Base-by-base conservation (phyloP, 83 land plant species). In the Thuja plicata region DNA sequence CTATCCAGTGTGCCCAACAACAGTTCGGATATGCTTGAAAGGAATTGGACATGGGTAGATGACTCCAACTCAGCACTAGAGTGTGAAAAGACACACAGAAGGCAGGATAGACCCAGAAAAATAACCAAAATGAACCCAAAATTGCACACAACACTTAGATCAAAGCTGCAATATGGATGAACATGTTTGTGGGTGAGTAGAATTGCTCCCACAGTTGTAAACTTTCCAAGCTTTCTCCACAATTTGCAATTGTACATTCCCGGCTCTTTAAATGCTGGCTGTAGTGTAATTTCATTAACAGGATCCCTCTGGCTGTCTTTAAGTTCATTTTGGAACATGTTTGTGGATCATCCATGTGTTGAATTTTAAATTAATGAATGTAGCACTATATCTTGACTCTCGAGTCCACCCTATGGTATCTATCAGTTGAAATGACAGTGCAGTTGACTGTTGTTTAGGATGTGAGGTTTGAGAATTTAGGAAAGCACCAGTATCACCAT, bases 361-460 rank as follows among this genome's bases (percentile, higher is more conserved):
- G 57, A 35, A 50, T 50, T 57, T 84, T 84, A 60, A 46, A 35
- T n/a, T 50, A 57, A 84, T 84, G 86, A n/a, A 84, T 84, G 16
- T 84, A 32, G 15, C 55, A 48, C 60, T 84, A 35, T 35, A 50
- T 84, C 60, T 50, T 84, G 16, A 84, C 30, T 84, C 60, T 50
- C 50, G 16, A 84, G 54, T 50, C 86, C 24, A 32, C 35, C 35
- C 60, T 84, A 21, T 50, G 48, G 32, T 48, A 32, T 83, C 85
- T 48, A 93, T 88, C 52, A 95, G 84, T 89, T 91, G 87, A 90
- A 95, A 86, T 35, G 96, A 89, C 89, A 94, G 90, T 30, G 94
- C 96, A 84, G 88, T 35, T 74, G 93, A 92, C 52, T 89, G 88
- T 38, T 87, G 90, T 45, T 90, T 95, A 73, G 90, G 89, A 77